These are phyloP conservation scores for Lathyrus sativus DNA, from an alignment of 306 rosid species.

Conservation along the genomic window DNA sequence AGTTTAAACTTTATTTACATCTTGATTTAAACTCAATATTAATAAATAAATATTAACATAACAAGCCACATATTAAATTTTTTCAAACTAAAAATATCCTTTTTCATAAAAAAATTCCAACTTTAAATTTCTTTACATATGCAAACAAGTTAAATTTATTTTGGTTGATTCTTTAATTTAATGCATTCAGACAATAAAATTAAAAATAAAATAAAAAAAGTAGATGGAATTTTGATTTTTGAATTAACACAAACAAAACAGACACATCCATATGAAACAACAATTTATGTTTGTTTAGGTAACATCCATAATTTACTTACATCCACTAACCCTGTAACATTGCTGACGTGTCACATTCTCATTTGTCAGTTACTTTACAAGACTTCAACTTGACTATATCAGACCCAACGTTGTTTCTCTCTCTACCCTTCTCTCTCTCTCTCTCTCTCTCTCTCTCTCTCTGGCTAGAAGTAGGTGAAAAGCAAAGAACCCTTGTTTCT, in stretches of 20 bases:
- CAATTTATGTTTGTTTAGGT: slow-evolving; percentile 41
- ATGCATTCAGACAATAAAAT: not conserved
- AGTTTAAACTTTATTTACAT: too few relatives aligned
- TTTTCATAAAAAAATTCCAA: too few relatives aligned
- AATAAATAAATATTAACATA: too few relatives aligned
- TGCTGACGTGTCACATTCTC: slow-evolving; percentile 40
- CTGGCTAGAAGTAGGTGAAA: slow-evolving; percentile 69
- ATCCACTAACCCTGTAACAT: slow-evolving; percentile 12
- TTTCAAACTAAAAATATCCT: too few relatives aligned
- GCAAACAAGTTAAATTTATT: not conserved
- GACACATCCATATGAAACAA: slow-evolving; percentile 27
- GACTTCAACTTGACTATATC: slow-evolving; percentile 53
- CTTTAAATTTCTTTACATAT: too few relatives aligned
- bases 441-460: slow-evolving; percentile 36
- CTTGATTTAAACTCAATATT: too few relatives aligned
- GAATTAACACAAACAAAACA: not conserved
- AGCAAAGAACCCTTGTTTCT: slow-evolving; percentile 44
- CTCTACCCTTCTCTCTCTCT: slow-evolving; percentile 25
- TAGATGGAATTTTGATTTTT: slow-evolving; percentile 34
- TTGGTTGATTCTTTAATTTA: slow-evolving; percentile 11
- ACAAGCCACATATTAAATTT: too few relatives aligned
- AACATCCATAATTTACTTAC: slow-evolving; percentile 35
- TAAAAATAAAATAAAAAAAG: slow-evolving; percentile 1
- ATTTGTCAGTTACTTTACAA: slow-evolving; percentile 31
- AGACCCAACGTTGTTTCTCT: slow-evolving; percentile 41